A percentile compares a stretch with the other conserved stretches of the same genome.
These are phyloP conservation scores for Penicillium psychrofluorescens DNA, from an alignment of 495 filamentous ascomycete genomes.

Conservation along the genomic window DNA sequence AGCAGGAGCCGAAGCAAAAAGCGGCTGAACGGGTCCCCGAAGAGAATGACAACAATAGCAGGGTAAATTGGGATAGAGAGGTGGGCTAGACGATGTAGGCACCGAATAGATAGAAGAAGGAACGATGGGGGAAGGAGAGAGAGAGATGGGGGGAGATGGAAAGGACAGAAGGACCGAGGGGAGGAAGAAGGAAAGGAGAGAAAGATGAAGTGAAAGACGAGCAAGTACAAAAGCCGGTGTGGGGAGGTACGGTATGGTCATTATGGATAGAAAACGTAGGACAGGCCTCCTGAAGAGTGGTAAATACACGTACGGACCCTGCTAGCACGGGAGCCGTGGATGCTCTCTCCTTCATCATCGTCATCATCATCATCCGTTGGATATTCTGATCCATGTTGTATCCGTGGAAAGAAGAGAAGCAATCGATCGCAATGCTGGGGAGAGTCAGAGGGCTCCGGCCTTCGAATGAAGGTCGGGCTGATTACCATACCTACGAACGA, in stretches of 20 bases:
- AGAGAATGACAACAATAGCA: conserved; percentile 33
- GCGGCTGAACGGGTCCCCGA: conserved; percentile 21
- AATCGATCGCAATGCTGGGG: no score
- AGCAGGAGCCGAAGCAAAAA: conserved; percentile 4
- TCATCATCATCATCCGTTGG: neutral
- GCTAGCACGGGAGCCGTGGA: conserved; percentile 11
- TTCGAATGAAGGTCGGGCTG: no score
- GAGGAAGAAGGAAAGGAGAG: conserved; percentile 9
- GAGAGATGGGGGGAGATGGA: conserved; percentile 10
- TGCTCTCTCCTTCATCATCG: conserved; percentile 18
- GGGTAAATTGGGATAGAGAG: conserved; percentile 12
- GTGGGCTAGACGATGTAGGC: conserved; percentile 21
- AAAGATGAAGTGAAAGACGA: neutral
- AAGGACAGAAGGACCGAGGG: conserved; percentile 9
- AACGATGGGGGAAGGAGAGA: conserved; percentile 17
- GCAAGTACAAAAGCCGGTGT: neutral
- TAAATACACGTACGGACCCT: conserved; percentile 1
- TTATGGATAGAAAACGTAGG: neutral
- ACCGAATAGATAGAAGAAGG: conserved; percentile 18
- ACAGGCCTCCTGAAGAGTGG: neutral
- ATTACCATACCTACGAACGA: neutral
- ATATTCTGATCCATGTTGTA: neutral
- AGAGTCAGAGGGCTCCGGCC: no score
- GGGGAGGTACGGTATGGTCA: neutral
- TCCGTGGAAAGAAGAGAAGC: neutral